phyloP scores from a whole-genome alignment of 345 rosid species.

The Excoecaria agallocha region DNA sequence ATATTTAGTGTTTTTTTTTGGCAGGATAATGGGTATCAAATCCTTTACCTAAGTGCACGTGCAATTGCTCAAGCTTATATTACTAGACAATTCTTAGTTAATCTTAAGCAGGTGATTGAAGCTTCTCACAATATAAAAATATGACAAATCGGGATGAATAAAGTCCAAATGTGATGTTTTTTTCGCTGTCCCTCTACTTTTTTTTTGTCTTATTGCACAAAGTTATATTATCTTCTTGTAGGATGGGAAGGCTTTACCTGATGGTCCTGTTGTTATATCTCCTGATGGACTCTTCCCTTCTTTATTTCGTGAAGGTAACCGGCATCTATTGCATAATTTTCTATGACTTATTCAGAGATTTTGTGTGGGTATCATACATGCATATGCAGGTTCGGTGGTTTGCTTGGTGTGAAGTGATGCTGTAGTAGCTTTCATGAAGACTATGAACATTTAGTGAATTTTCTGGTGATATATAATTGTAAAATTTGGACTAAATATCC shows the following conservation, averaged over 20 bases:
- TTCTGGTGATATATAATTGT: neutral
- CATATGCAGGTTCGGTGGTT: neutral
- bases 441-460: slow-evolving; percentile 2
- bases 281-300: slow-evolving; percentile 99
- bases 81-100: slow-evolving; percentile 81
- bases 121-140: slow-evolving; percentile 1
- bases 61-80: slow-evolving; percentile 89
- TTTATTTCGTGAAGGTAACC: slow-evolving; percentile 82
- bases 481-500: slow-evolving; percentile 13
- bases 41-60: slow-evolving; percentile 94
- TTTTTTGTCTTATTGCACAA: neutral
- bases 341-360: neutral
- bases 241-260: slow-evolving; percentile 95
- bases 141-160: slow-evolving; percentile 8
- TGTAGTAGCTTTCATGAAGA: neutral
- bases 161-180: neutral
- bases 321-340: neutral
- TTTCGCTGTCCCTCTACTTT: neutral
- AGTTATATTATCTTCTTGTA: slow-evolving; percentile 24
- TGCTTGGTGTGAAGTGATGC: neutral
- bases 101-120: slow-evolving; percentile 76
- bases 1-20: neutral
- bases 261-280: slow-evolving; percentile 96
- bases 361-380: neutral
- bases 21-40: slow-evolving; percentile 95